Evolutionary conservation across 352 stramenopile genomes (phyloP), one percentile per base, ranked within the genome.

Genomic region (Phytophthora sojae): DNA sequence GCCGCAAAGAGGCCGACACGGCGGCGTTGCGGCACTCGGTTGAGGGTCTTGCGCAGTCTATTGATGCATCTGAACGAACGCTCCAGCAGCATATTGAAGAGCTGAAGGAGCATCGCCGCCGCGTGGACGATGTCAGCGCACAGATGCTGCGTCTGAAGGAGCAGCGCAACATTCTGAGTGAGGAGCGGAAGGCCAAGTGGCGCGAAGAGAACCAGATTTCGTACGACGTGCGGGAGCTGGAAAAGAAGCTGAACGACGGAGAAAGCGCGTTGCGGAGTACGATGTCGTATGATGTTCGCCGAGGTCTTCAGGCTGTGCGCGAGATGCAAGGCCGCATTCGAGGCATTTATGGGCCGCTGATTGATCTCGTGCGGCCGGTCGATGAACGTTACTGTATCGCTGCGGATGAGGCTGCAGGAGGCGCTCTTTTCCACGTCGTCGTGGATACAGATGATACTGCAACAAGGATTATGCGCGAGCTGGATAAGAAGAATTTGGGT

Each of bases 401-500:
- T 29, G 85, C 98, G 1, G 98, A 99, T 73, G 96, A 99, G 60
- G 97, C 98, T 42, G 97, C 97, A 4, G 96, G 98, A 8, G 97
- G 96, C 35, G 87, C 90, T 47, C 89, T 99, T 23, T 99, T 99
- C 79, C 97, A 99, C 73, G 96, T 99, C 15, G 97, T 99, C 55
- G 98, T 99, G 21, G 97, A 99, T 78, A 98, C 92, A 3, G 98
- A 99, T 71, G 96, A 97, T 52, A 99, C 97, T 15, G 98, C 97
- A 2, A 88, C 97, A 12, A 70, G 83, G 32, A 90, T 99, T 52
- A 99, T 99, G 92, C 84, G 88, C 55, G 89, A 98, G 25, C 81
- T 99, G 26, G 97, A 99, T 71, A 85, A 90, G 61, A 91, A 98
- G 53, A 98, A 97, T 64, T 71, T 98, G 50, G 98, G 97, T 0